Percentiles rank a stretch among this genome's conserved stretches.
Conservation (phyloP, 306 rosid species). For the Castanopsis chinensis region DNA sequence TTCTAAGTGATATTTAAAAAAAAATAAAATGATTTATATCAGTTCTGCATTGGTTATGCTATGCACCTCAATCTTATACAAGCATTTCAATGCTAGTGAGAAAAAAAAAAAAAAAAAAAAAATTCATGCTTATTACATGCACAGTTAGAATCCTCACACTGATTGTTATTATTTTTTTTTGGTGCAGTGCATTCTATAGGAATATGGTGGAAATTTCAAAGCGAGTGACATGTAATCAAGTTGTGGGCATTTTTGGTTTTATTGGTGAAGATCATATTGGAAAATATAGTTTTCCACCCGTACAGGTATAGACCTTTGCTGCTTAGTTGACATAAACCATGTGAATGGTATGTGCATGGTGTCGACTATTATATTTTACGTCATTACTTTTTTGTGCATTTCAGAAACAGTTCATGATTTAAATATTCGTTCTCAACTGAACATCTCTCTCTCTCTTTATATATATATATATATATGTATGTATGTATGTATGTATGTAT, state of each 20-base stretch:
- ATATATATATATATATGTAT: too few species aligned
- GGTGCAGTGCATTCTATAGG: conserved; percentile 73
- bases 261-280: conserved; percentile 91
- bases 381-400: background rate
- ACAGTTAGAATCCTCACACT: background rate
- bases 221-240: conserved; percentile 91
- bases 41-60: background rate
- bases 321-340: background rate
- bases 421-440: background rate
- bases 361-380: background rate
- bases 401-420: background rate
- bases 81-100: background rate
- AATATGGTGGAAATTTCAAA: conserved; percentile 76
- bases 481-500: too few species aligned
- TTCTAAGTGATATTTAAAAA: background rate
- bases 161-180: conserved; percentile 5
- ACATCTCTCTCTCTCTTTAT: background rate
- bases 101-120: background rate
- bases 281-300: conserved; percentile 90
- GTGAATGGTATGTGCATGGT: background rate
- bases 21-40: background rate
- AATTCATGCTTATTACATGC: background rate
- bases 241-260: conserved; percentile 91
- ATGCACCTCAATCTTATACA: background rate
- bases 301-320: conserved; percentile 61